Evolutionary conservation across 148 eudicot species (phyloP).

Genomic region (Salicornia ramosissima): DNA sequence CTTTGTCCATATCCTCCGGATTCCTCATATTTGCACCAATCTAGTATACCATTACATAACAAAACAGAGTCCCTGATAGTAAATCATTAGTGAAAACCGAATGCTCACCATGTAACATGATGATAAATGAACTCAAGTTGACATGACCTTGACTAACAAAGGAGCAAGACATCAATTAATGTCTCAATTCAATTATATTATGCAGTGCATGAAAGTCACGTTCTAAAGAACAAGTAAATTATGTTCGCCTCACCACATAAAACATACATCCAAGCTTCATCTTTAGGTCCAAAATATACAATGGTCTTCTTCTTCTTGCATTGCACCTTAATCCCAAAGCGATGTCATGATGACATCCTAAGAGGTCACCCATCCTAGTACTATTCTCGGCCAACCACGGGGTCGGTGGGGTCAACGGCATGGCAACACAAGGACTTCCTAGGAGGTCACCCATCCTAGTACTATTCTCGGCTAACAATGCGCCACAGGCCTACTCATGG

Average conservation of each 20-base stretch:
- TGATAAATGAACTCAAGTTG: constrained; percentile 18
- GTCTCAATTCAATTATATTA: neutral
- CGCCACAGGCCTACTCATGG: too few species aligned
- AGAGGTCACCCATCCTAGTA: too few species aligned
- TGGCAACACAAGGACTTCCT: too few species aligned
- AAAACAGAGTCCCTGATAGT: constrained; percentile 79
- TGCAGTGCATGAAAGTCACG: neutral
- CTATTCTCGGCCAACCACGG: too few species aligned
- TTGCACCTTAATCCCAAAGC: neutral
- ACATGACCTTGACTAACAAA: constrained; percentile 11
- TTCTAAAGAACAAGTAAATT: neutral
- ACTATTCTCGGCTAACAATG: too few species aligned
- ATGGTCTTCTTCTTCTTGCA: too few species aligned
- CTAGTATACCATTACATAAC: constrained; percentile 87
- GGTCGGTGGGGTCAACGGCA: too few species aligned
- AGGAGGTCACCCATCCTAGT: too few species aligned
- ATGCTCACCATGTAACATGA: constrained; percentile 31
- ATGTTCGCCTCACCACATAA: too few species aligned
- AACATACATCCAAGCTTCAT: neutral
- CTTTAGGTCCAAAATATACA: neutral
- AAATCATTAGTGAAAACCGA: constrained; percentile 83
- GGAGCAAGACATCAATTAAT: neutral
- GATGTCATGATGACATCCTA: too few species aligned
- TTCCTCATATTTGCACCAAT: constrained; percentile 55
- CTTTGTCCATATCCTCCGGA: constrained; percentile 35